Base-by-base conservation (phyloP, 768 basidiomycete species). In the Auricularia sp. region DNA sequence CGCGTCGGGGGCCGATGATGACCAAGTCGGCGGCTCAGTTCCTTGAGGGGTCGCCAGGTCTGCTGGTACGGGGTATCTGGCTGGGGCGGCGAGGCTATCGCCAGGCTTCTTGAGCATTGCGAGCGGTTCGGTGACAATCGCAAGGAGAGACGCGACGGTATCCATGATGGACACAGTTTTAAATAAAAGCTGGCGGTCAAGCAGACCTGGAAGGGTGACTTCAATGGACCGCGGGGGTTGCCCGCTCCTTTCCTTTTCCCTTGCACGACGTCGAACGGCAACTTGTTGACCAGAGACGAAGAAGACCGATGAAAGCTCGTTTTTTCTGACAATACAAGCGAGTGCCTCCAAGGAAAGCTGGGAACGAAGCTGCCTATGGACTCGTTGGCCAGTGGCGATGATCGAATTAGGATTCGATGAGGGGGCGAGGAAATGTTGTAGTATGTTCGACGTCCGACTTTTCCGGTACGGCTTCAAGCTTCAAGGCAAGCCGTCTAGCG, bases 231-330 rank as follows among this genome's bases (percentile, higher is more conserved):
- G 90, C 89, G 0, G 89, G 80, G 2, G 78, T 77, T 69, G 87
- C 88, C 71, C 90, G 93, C 73, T 98, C 95, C 74, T 97, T 98
- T 21, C 93, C 95, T 75, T 97, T 98, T 7, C 94, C 94, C 75
- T 97, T 97, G 76, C 89, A 92, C 21, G 83, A 83, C 6, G 81
- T 75, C 13, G 80, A 75, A 68, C 86, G 5, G 90, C 88, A 39
- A 94, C 79, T 68, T 98, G 97, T 69, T 98, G 94, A 75, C 99
- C 97, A 0, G 88, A 91, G 66, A 99, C 80, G 85, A 99, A 98
- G 82, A 95, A 98, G 18, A 92, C 76, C 0, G 94, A 89, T 1
- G 92, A 90, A 18, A 83, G 74, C 66, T 93, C 89, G 73, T 97
- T 98, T 24, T 86, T 81, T 64, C 80, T 83, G 73, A 97, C 94